Percentiles rank a stretch among this genome's conserved stretches.
These are phyloP conservation scores for Nasturtium officinale DNA, from an alignment of 345 rosid genomes.

Conservation along the genomic window DNA sequence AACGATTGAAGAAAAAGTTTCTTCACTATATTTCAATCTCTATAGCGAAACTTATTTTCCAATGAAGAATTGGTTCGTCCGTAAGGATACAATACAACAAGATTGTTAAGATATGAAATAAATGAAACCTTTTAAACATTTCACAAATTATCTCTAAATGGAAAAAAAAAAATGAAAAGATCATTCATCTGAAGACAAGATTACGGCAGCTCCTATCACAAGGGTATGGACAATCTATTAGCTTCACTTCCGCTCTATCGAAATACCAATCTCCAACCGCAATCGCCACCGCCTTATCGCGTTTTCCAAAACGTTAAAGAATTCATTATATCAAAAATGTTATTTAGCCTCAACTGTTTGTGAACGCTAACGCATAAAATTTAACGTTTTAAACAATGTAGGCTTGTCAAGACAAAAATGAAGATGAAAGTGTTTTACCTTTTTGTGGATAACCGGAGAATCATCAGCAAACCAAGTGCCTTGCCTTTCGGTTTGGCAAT, in stretches of 20 bases:
- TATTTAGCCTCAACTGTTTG: neutral
- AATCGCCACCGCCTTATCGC: constrained; percentile 70
- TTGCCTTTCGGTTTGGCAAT: constrained; percentile 93
- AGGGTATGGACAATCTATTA: constrained; percentile 86
- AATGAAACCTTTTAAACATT: neutral
- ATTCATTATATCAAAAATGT: neutral
- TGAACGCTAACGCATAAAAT: neutral
- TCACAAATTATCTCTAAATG: neutral
- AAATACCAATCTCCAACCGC: constrained; percentile 98
- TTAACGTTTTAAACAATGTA: neutral
- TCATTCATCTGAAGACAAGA: constrained; percentile 66
- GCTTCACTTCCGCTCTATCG: constrained; percentile 61
- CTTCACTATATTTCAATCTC: constrained; percentile 24
- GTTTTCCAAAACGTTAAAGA: constrained; percentile 3
- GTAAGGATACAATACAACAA: constrained; percentile 23
- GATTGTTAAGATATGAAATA: constrained; percentile 16
- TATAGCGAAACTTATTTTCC: neutral
- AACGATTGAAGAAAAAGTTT: neutral
- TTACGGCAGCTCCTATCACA: constrained; percentile 93
- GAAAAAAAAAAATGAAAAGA: neutral
- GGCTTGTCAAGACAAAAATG: neutral
- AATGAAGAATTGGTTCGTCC: neutral
- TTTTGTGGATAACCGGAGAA: constrained; percentile 74
- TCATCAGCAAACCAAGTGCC: constrained; percentile 89
- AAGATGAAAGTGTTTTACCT: constrained; percentile 49